These are phyloP conservation scores for Clarireedia homoeocarpa DNA, from an alignment of 2,329 filamentous ascomycete genomes.

Conservation along the genomic window DNA sequence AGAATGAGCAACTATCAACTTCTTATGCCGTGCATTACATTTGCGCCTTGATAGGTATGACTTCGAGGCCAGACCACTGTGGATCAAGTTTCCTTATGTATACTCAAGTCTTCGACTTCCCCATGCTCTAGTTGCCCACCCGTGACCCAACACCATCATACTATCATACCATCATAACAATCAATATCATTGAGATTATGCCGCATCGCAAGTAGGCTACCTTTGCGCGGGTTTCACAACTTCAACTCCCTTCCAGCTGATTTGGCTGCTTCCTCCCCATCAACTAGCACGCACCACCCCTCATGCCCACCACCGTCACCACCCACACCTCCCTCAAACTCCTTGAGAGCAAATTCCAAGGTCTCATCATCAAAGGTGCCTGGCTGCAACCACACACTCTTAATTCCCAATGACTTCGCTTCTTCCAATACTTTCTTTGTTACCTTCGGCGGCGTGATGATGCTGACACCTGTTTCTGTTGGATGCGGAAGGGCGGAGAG, in stretches of 20 bases:
- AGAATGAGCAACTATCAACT: no score
- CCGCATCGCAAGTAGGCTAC: no score
- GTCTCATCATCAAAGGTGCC: slow-evolving; percentile 77
- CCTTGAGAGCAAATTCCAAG: slow-evolving; percentile 56
- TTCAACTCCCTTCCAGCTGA: slow-evolving; percentile 39
- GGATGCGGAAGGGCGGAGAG: slow-evolving; percentile 60
- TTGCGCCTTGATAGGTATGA: no score
- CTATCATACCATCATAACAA: no score
- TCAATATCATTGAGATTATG: no score
- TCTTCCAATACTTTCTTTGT: slow-evolving; percentile 70
- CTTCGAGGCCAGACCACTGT: no score
- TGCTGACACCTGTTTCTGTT: slow-evolving; percentile 64
- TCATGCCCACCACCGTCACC: slow-evolving; percentile 53
- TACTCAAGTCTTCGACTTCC: no score
- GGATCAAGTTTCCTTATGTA: no score
- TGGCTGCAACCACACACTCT: slow-evolving; percentile 82
- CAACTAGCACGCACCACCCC: slow-evolving; percentile 83
- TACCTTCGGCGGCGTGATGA: slow-evolving; percentile 78
- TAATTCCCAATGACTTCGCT: slow-evolving; percentile 65
- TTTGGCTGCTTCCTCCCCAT: slow-evolving; percentile 61
- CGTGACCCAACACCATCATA: no score
- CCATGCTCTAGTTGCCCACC: no score
- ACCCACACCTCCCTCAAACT: slow-evolving; percentile 67
- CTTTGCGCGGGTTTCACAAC: slow-evolving; percentile 40
- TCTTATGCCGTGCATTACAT: no score